A percentile compares a stretch with the other conserved stretches of the same genome.
Conservation (phyloP, 805 yeast genomes). For the Zygoascus flipseniorum region DNA sequence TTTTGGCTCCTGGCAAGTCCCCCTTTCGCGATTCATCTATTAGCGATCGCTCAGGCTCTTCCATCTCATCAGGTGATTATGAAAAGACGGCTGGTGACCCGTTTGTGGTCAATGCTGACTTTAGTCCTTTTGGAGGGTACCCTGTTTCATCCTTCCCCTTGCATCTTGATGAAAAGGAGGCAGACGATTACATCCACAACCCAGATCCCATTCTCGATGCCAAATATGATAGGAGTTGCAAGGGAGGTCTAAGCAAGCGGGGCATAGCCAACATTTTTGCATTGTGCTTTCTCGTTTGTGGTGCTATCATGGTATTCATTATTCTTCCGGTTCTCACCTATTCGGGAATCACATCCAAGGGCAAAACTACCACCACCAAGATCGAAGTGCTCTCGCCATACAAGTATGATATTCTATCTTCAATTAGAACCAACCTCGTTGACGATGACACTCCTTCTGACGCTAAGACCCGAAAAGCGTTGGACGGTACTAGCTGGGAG, state of each 20-base stretch:
- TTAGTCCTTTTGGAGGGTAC: constrained; percentile 87
- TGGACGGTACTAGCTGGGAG: constrained; percentile 59
- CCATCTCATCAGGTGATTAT: constrained; percentile 13
- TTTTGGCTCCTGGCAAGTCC: constrained; percentile 5
- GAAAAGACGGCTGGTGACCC: constrained; percentile 17
- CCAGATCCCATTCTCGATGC: constrained; percentile 95
- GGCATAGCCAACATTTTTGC: constrained; percentile 29
- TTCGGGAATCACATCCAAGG: constrained; percentile 47
- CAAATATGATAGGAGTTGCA: constrained; percentile 45
- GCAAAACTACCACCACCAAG: constrained; percentile 8
- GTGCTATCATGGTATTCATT: constrained; percentile 60
- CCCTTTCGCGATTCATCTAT: constrained; percentile 6
- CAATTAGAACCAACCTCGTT: constrained; percentile 51
- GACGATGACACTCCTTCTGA: constrained; percentile 64
- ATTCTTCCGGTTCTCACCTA: constrained; percentile 78
- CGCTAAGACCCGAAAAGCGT: constrained; percentile 43
- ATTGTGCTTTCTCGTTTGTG: constrained; percentile 47
- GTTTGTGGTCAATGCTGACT: constrained; percentile 32
- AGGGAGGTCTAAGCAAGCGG: constrained; percentile 26
- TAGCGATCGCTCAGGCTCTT: constrained; percentile 17
- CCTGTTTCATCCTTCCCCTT: constrained; percentile 91
- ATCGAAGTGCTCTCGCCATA: constrained; percentile 44
- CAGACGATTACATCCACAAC: constrained; percentile 90
- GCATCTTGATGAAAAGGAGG: constrained; percentile 85
- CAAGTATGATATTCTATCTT: constrained; percentile 46